Evolutionary conservation across 305 asterid species (phyloP), one percentile per base, ranked within the genome.

Genomic region (Ilex paraguariensis): DNA sequence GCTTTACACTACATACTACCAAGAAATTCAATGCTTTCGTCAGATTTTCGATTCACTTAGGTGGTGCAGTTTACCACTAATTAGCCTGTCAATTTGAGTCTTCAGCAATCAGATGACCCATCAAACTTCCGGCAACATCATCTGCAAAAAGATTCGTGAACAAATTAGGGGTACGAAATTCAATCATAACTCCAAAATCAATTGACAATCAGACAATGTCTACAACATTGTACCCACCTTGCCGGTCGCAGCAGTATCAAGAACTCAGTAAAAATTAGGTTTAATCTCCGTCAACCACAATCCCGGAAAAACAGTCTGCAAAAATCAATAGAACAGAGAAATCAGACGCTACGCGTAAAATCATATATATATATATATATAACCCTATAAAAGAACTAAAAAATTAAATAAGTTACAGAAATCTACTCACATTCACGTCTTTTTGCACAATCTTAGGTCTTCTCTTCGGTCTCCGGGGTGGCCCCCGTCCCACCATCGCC

Each of bases 381-480:
- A 21, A 36, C 42, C 12, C 7, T n/a, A 56, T n/a, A 7, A 10
- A 49, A 16, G 11, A n/a, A 65, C 30, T 21, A 8, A 15, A 17
- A 21, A 1, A 1, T 21, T 21, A 1, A 21, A n/a, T 21, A 44
- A 17, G 54, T 39, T 16, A 4, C 60, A 68, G 39, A n/a, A n/a
- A 42, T 15, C 6, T 15, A 66, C 98, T 83, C 68, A 81, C 98
- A 73, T 91, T 95, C 60, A 91, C 63, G 67, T 81, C 77, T 56
- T 69, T 91, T 79, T 89, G 98, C 62, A 89, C 70, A 57, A 33
- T 62, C 59, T 69, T 77, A 11, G 84, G 68, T 56, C 98, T 82
- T 78, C 85, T 91, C 67, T 87, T 91, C 13, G 98, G 97, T 36
- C 95, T 70, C 67, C 98, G 92, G 64, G 87, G 84, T 45, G 95